These are phyloP conservation scores for Mortierella sp. DNA, from an alignment of 371 early-diverging fungal genomes.

Conservation along the genomic window DNA sequence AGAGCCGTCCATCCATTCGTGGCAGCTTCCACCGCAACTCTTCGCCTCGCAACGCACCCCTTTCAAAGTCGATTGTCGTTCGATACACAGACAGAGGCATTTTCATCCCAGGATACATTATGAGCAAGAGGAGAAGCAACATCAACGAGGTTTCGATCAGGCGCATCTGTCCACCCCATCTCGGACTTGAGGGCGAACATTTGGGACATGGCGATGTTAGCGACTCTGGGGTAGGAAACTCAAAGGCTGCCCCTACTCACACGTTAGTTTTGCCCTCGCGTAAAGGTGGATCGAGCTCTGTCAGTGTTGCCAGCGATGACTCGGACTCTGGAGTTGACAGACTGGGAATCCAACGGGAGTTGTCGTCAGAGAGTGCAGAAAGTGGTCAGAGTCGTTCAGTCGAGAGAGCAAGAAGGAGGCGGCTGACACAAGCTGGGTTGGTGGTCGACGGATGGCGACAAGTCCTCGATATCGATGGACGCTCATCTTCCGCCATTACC, in stretches of 20 bases:
- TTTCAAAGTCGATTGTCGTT: slow-evolving; percentile 50
- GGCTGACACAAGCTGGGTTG: slow-evolving; percentile 36
- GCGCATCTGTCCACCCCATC: slow-evolving; percentile 30
- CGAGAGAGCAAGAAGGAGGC: slow-evolving; percentile 22
- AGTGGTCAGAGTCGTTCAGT: slow-evolving; percentile 5
- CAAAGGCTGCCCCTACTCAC: slow-evolving; percentile 5
- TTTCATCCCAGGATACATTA: slow-evolving; percentile 50
- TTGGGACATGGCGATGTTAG: background rate
- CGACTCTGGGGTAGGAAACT: background rate
- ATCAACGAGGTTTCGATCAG: slow-evolving; percentile 33
- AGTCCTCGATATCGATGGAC: slow-evolving; percentile 42
- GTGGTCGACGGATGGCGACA: slow-evolving; percentile 52
- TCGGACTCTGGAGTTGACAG: slow-evolving; percentile 17
- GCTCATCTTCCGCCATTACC: slow-evolving; percentile 19
- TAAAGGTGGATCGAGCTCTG: background rate
- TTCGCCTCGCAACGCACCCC: slow-evolving; percentile 27
- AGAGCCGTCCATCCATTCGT: slow-evolving; percentile 54
- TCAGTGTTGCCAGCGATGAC: slow-evolving; percentile 24
- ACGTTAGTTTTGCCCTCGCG: slow-evolving; percentile 16
- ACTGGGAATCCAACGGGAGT: background rate
- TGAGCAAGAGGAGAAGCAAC: slow-evolving; percentile 22
- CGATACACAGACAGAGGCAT: slow-evolving; percentile 53
- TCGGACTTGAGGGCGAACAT: slow-evolving; percentile 26
- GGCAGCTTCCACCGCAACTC: slow-evolving; percentile 32
- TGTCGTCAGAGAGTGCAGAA: slow-evolving; percentile 7